Evolutionary conservation across 345 rosid species (phyloP).

Genomic region (Cardamine resedifolia): DNA sequence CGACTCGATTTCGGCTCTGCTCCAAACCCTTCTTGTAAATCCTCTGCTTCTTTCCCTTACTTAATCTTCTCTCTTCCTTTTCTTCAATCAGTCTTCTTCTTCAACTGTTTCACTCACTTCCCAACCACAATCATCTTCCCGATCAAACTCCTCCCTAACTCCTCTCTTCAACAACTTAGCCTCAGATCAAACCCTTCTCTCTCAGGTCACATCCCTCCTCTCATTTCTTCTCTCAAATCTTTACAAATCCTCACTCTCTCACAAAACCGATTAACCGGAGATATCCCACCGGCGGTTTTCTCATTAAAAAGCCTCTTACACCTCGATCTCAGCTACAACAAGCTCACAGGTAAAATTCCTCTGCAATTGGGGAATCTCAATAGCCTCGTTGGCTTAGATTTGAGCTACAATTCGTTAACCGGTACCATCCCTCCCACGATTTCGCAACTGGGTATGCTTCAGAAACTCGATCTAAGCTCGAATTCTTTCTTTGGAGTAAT

Average conservation of each 20-base stretch:
- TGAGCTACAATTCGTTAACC: conserved; percentile 66
- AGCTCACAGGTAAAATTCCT: conserved; percentile 61
- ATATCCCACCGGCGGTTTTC: conserved; percentile 51
- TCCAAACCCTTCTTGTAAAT: conserved; percentile 72
- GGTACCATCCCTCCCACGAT: conserved; percentile 64
- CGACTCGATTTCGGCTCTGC: conserved; percentile 74
- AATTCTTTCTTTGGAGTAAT: conserved; percentile 57
- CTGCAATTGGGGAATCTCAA: conserved; percentile 57
- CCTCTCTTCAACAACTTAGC: conserved; percentile 76
- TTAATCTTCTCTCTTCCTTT: conserved; percentile 63
- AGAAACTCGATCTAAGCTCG: conserved; percentile 86
- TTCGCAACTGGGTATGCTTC: conserved; percentile 66
- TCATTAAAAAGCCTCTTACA: conserved; percentile 52
- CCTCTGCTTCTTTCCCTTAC: conserved; percentile 60
- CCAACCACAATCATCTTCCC: conserved; percentile 55
- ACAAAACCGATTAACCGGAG: conserved; percentile 66
- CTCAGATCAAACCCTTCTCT: conserved; percentile 84
- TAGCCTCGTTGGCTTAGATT: conserved; percentile 67
- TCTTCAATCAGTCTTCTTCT: conserved; percentile 70
- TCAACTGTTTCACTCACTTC: conserved; percentile 68
- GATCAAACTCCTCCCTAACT: conserved; percentile 39
- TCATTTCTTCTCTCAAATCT: conserved; percentile 59
- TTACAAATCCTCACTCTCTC: conserved; percentile 74
- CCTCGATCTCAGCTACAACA: conserved; percentile 80
- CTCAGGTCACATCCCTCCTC: conserved; percentile 67